Percentiles rank a stretch among this genome's conserved stretches.
Evolutionary conservation across 73 alveolate genomes (phyloP).

Genomic region (Tetrahymena thermophila): DNA sequence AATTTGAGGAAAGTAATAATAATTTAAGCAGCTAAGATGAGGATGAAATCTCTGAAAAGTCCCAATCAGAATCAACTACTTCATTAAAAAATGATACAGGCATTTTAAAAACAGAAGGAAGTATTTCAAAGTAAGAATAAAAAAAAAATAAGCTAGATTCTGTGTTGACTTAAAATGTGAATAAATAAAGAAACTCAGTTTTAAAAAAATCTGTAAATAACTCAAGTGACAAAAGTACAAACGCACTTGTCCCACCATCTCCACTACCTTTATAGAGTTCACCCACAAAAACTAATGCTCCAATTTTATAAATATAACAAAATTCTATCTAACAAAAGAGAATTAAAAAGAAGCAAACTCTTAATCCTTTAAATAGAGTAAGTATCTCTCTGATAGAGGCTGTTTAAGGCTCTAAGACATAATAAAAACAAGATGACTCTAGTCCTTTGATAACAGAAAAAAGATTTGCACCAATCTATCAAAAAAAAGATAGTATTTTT

Average conservation of each 20-base stretch:
- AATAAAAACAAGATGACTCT: neutral
- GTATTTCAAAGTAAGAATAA: neutral
- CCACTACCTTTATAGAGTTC: neutral
- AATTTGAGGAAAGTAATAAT: neutral
- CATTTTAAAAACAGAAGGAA: neutral
- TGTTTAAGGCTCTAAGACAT: neutral
- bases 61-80: neutral
- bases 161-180: neutral
- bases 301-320: neutral
- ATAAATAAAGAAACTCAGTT: neutral
- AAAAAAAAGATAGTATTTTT: neutral
- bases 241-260: neutral
- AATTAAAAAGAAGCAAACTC: neutral
- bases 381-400: neutral
- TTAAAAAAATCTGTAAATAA: neutral
- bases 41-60: neutral
- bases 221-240: neutral
- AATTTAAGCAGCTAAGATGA: neutral
- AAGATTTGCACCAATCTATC: neutral
- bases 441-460: neutral
- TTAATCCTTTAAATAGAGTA: neutral
- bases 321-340: neutral
- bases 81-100: neutral
- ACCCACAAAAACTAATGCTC: neutral
- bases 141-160: neutral